These are phyloP conservation scores for Rhodomyrtus psidioides DNA, from an alignment of 441 rosid species.

Conservation along the genomic window DNA sequence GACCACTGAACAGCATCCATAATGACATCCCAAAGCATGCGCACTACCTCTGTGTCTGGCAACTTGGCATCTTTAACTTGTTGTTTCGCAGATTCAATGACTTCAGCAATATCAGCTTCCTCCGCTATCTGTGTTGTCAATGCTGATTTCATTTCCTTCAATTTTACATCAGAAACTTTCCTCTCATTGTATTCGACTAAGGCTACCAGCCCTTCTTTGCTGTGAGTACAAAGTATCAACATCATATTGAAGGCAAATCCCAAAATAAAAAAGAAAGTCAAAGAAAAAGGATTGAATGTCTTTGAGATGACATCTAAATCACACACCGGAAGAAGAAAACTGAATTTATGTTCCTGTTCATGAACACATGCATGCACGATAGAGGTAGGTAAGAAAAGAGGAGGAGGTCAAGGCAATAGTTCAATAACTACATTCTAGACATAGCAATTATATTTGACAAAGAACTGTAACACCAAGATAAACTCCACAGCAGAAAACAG, in stretches of 20 bases:
- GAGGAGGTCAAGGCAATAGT: neutral
- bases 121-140: conserved; percentile 79
- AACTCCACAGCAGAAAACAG: neutral
- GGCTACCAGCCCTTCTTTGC: conserved; percentile 80
- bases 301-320: neutral
- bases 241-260: conserved; percentile 1
- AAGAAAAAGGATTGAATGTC: neutral
- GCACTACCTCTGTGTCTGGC: conserved; percentile 72
- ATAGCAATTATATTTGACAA: neutral
- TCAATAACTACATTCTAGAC: neutral
- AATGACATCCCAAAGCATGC: conserved; percentile 89
- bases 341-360: neutral
- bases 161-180: conserved; percentile 86
- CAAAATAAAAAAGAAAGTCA: neutral
- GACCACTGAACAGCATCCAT: conserved; percentile 99
- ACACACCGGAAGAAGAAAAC: neutral
- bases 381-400: neutral
- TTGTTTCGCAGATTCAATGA: conserved; percentile 79
- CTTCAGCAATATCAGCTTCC: conserved; percentile 74
- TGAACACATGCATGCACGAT: no score
- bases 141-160: conserved; percentile 83
- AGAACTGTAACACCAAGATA: neutral
- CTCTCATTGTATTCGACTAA: conserved; percentile 93
- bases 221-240: conserved; percentile 20
- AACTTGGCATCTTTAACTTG: conserved; percentile 77